phyloP scores from a whole-genome alignment of 306 rosid species.

The Castanospermum australe region DNA sequence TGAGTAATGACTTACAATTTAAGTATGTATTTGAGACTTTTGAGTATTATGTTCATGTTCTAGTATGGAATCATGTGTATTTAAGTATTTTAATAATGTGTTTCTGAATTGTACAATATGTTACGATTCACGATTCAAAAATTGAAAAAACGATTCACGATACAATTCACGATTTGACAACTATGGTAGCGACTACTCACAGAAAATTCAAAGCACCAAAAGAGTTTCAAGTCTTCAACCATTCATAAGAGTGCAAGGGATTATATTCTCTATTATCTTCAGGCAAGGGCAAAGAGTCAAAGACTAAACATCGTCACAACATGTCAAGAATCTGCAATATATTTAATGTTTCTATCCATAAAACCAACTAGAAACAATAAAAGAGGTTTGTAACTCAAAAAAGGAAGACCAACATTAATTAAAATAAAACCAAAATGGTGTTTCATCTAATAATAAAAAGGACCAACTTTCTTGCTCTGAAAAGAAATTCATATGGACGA shows the following conservation, averaged over 20 bases:
- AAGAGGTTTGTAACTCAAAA: background rate
- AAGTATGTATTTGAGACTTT: no score
- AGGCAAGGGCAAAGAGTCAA: conserved; percentile 2
- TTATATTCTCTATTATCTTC: conserved; percentile 33
- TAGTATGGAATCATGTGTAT: no score
- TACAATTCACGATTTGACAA: no score
- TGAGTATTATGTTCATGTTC: no score
- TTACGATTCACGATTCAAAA: no score
- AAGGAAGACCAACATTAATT: background rate
- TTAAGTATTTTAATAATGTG: no score
- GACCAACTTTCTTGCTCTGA: background rate
- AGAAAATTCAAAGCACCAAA: conserved; percentile 7
- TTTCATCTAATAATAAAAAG: background rate
- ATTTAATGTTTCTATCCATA: conserved; percentile 9
- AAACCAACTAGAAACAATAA: conserved; percentile 10
- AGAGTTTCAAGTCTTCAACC: conserved; percentile 24
- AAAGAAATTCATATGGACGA: background rate
- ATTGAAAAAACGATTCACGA: no score
- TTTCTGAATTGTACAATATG: no score
- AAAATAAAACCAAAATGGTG: background rate
- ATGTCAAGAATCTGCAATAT: conserved; percentile 84
- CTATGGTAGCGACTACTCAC: conserved; percentile 1
- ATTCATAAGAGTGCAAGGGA: conserved; percentile 1
- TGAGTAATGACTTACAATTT: no score
- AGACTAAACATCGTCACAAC: conserved; percentile 45